phyloP scores from a whole-genome alignment of 2,329 filamentous ascomycete genomes.

The Aspergillus tamarii region DNA sequence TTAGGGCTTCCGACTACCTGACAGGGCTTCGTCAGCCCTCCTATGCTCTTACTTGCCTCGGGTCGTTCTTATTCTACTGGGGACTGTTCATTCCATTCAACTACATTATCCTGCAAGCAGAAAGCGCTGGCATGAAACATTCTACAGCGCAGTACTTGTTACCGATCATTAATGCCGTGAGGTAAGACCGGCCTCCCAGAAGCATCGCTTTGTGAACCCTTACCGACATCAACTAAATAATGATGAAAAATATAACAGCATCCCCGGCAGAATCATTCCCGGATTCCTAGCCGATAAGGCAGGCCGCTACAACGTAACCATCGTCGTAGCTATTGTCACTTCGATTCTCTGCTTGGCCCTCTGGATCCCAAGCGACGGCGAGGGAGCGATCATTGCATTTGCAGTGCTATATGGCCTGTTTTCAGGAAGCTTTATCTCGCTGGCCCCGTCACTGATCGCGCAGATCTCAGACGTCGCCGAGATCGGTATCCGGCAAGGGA shows the following conservation, averaged over 20 bases:
- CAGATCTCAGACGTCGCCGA: constrained; percentile 19
- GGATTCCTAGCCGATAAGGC: constrained; percentile 20
- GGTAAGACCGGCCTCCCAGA: background rate
- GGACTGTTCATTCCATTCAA: constrained; percentile 33
- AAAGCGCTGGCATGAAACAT: constrained; percentile 17
- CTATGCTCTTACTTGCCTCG: constrained; percentile 29
- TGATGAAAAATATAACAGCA: background rate
- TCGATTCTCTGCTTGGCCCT: constrained; percentile 16
- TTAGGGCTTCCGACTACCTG: constrained; percentile 1
- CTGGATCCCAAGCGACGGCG: constrained; percentile 18
- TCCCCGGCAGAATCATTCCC: constrained; percentile 22
- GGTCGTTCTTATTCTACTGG: too few relatives aligned
- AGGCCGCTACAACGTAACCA: constrained; percentile 25
- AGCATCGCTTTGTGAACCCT: too few relatives aligned
- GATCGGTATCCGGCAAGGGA: constrained; percentile 21
- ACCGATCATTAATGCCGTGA: constrained; percentile 25
- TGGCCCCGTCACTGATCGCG: constrained; percentile 22
- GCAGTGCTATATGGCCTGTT: constrained; percentile 27
- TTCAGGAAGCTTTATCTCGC: constrained; percentile 22
- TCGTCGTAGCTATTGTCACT: constrained; percentile 14
- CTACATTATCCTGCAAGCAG: constrained; percentile 21
- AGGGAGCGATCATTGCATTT: constrained; percentile 23
- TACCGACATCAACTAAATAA: too few relatives aligned
- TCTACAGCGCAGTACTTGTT: constrained; percentile 22
- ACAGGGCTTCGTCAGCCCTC: constrained; percentile 29